These are phyloP conservation scores for Colletotrichum melonis DNA, from an alignment of 2,329 filamentous ascomycete genomes.

Conservation along the genomic window DNA sequence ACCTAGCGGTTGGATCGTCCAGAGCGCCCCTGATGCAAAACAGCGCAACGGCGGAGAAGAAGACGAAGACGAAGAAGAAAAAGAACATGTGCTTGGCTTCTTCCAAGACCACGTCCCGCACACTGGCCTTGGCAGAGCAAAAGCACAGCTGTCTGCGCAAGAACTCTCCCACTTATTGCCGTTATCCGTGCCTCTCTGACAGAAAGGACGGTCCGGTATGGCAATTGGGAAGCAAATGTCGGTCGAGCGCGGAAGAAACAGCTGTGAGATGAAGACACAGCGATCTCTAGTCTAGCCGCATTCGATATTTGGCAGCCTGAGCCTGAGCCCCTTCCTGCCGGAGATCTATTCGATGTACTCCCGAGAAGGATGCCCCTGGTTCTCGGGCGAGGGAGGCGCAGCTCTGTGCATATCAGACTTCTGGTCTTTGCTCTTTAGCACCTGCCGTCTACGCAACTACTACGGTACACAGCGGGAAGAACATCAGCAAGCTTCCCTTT, in stretches of 20 bases:
- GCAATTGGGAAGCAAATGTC: neutral
- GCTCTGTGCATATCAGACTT: constrained; percentile 33
- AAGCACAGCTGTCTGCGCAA: neutral
- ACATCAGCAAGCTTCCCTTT: constrained; percentile 35
- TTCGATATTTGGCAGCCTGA: constrained; percentile 29
- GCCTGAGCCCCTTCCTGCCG: constrained; percentile 21
- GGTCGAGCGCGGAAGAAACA: constrained; percentile 14
- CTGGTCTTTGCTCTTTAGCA: constrained; percentile 1
- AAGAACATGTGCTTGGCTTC: neutral
- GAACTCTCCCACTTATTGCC: neutral
- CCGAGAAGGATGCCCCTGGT: constrained; percentile 22
- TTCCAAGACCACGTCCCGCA: neutral
- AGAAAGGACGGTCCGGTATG: neutral
- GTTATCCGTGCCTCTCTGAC: neutral
- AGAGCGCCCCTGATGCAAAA: neutral
- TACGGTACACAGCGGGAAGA: constrained; percentile 22
- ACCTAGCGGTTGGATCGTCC: constrained; percentile 18
- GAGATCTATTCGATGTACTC: constrained; percentile 22
- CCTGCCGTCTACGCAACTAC: neutral
- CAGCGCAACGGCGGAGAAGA: neutral
- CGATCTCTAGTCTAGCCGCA: constrained; percentile 11
- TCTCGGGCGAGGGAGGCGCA: constrained; percentile 32
- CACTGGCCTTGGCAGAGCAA: neutral
- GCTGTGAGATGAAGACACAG: constrained; percentile 22
- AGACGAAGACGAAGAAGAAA: neutral